Conservation (phyloP, 2,329 filamentous ascomycete species). For the Xylariomycetidae sp. region DNA sequence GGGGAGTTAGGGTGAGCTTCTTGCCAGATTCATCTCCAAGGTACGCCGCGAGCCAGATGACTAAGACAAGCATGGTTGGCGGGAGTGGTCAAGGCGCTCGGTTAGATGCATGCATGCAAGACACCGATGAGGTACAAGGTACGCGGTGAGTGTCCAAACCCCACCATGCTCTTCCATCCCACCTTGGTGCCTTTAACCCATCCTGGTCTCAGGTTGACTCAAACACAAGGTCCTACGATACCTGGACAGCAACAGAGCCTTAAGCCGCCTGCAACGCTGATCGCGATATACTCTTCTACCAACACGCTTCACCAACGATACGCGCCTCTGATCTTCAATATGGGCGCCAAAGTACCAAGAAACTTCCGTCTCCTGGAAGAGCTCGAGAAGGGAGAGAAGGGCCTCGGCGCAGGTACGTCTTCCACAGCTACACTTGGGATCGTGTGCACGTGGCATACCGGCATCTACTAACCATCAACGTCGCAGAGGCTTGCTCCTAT, state of each 20-base stretch:
- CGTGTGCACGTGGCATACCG: background rate
- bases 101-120: no score
- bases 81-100: no score
- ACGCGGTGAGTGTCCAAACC: no score
- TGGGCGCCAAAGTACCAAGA: conserved; percentile 70
- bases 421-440: conserved; percentile 7
- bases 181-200: no score
- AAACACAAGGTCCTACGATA: no score
- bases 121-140: no score
- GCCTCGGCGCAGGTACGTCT: conserved; percentile 72
- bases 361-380: conserved; percentile 97
- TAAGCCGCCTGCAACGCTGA: no score
- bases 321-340: conserved; percentile 8
- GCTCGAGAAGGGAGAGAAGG: conserved; percentile 98
- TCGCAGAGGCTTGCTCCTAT: conserved; percentile 87
- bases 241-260: no score
- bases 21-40: conserved; percentile 23
- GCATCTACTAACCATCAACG: conserved; percentile 1
- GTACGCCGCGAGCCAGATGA: conserved; percentile 6
- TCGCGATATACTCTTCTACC: no score
- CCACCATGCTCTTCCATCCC: no score
- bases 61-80: conserved; percentile 10
- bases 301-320: background rate
- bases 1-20: conserved; percentile 14
- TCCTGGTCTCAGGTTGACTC: no score